Evolutionary conservation across 192 early-diverging fungal species (phyloP).

Genomic region (Ramicandelaber brevisporus): DNA sequence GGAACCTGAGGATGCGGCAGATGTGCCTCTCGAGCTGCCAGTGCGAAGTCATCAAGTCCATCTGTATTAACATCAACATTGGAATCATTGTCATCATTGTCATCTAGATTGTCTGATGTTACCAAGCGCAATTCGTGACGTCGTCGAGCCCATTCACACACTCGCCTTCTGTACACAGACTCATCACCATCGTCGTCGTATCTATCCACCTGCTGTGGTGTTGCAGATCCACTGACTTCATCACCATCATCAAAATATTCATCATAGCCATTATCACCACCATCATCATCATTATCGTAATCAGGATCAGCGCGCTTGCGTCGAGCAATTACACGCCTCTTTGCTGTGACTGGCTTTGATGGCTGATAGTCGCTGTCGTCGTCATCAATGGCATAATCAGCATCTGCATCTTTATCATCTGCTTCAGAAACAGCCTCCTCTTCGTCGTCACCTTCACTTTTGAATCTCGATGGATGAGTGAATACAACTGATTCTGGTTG

Average conservation of each 20-base stretch:
- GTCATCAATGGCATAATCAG: slow-evolving; percentile 1
- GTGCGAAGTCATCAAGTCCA: too few relatives aligned
- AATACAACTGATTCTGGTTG: slow-evolving; percentile 1
- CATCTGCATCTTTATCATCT: not conserved
- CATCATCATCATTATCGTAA: slow-evolving; percentile 41
- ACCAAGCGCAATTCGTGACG: slow-evolving; percentile 11
- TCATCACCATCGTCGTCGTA: slow-evolving; percentile 45
- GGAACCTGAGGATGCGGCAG: slow-evolving; percentile 8
- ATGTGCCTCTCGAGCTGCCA: slow-evolving; percentile 10
- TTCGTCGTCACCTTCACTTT: slow-evolving; percentile 1
- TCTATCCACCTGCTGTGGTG: slow-evolving; percentile 3
- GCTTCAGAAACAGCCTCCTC: not conserved
- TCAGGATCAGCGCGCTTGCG: slow-evolving; percentile 19
- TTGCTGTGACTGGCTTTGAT: slow-evolving; percentile 1
- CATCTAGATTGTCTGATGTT: not conserved
- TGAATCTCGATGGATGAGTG: slow-evolving; percentile 1
- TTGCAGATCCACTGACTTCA: not conserved
- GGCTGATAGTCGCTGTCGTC: not conserved
- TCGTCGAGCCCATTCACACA: slow-evolving; percentile 14
- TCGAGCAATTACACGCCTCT: not conserved
- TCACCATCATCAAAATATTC: slow-evolving; percentile 7
- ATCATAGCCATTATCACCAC: slow-evolving; percentile 31
- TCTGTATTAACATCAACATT: slow-evolving; percentile 6
- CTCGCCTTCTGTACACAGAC: slow-evolving; percentile 13
- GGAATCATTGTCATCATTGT: slow-evolving; percentile 2